Evolutionary conservation across 2,329 filamentous ascomycete genomes (phyloP), one percentile per base, ranked within the genome.

Genomic region (Ascochyta viciae-villosae): DNA sequence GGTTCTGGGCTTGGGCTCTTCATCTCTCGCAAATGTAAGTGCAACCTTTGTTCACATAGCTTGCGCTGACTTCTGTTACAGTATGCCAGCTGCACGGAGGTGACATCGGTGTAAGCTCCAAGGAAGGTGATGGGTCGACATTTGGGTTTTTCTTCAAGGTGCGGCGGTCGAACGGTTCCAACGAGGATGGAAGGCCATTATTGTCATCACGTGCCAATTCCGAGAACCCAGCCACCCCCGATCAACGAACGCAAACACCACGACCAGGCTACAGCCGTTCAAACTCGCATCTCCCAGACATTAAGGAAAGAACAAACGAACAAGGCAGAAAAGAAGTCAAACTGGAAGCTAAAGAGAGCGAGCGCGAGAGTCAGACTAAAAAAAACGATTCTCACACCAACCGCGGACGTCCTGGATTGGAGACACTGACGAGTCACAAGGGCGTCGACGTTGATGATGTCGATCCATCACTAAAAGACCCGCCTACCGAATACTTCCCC

Each of bases 141-240:
- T 75, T 76, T 46, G 72, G 69, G 0, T 76, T 75, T 48, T 76
- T 73, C 57, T 75, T 75, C 64, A 75, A 71, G 53, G 72, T 71
- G 0, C 69, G 73, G 15, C 64, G 66, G 24, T 64, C 66, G 4
- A 60, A 68, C 12, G 65, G 60, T 3, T 35, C 56, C 4, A 60
- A 29, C 15, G 66, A 69, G 22, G 65, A 62, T 9, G 64, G 66
- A 23, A 60, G 70, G 31, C 71, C 73, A 2, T 46, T 64, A 4
- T 63, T 70, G 12, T 58, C 61, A 34, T 62, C 64, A 26, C 66
- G 70, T 19, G 61, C 50, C 27, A 66, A 63, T 6, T 74, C 71
- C 1, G 70, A 71, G 23, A 54, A 34, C 7, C 60, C 62, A 1
- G 55, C 40, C 2, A 54, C 54, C 3, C 57, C 58, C 1, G 53